Conservation (phyloP, 495 filamentous ascomycete species). For the Friedmanniomyces endolithicus region DNA sequence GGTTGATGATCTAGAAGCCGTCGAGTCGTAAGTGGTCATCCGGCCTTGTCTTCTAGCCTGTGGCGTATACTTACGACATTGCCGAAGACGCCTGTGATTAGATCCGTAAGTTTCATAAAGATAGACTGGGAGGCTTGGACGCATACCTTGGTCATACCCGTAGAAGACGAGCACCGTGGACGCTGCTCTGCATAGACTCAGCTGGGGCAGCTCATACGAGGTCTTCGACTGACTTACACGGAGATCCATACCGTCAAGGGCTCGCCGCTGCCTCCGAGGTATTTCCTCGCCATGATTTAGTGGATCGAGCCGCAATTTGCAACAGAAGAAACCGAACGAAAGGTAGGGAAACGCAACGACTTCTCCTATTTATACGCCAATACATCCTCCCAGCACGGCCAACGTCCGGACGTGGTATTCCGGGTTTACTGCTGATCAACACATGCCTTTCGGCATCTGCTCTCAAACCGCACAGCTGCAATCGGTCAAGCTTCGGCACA, state of each 20-base stretch:
- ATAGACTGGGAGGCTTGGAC: not conserved
- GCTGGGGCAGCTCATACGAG: too few relatives aligned
- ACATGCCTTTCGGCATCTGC: not conserved
- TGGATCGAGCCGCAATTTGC: not conserved
- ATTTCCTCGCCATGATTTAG: conserved; percentile 2
- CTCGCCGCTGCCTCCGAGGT: conserved; percentile 14
- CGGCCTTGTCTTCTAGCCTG: not conserved
- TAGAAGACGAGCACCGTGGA: conserved; percentile 11
- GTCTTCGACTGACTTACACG: not conserved
- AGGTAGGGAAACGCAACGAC: too few relatives aligned
- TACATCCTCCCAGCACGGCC: not conserved
- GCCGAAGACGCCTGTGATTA: conserved; percentile 20
- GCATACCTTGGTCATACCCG: conserved; percentile 10
- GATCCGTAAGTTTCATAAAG: not conserved
- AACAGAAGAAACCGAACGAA: not conserved
- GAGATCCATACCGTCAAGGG: conserved; percentile 10
- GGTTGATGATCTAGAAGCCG: conserved; percentile 3
- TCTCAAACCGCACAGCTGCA: not conserved
- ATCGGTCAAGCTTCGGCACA: too few relatives aligned
- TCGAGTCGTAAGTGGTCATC: not conserved
- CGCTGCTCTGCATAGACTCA: not conserved
- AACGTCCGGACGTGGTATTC: not conserved
- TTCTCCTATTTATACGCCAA: not conserved
- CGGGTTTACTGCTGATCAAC: not conserved
- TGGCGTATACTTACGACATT: not conserved